These are phyloP conservation scores for Copromyces sp. DNA, from an alignment of 495 filamentous ascomycete species.

Conservation along the genomic window DNA sequence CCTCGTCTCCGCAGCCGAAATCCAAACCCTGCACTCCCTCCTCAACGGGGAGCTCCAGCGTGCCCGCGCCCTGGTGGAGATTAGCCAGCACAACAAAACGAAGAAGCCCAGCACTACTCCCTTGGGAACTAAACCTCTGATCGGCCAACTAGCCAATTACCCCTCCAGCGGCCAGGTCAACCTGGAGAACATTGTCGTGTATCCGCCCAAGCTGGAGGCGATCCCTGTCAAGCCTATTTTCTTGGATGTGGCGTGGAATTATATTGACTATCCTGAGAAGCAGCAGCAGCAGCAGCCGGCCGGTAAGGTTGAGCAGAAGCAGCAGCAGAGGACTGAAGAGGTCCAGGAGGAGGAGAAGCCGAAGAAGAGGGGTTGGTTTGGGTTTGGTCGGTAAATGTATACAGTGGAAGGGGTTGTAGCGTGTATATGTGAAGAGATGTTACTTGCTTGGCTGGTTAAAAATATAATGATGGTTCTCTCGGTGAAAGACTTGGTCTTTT, in stretches of 20 bases:
- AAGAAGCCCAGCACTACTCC: slow-evolving; percentile 13
- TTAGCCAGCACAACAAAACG: slow-evolving; percentile 48
- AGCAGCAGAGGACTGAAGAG: slow-evolving; percentile 20
- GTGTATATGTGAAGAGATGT: background rate
- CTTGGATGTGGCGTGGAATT: slow-evolving; percentile 96
- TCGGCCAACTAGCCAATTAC: slow-evolving; percentile 67
- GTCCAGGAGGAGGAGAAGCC: slow-evolving; percentile 40
- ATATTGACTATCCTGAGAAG: slow-evolving; percentile 82
- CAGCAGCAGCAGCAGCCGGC: slow-evolving; percentile 16
- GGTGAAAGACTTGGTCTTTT: too few relatives aligned
- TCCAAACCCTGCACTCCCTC: slow-evolving; percentile 44
- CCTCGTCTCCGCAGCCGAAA: slow-evolving; percentile 50
- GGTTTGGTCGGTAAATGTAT: slow-evolving; percentile 62
- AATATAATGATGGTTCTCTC: background rate
- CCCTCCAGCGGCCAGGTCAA: slow-evolving; percentile 50
- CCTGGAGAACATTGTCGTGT: slow-evolving; percentile 70
- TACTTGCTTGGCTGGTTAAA: background rate
- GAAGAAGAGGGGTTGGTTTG: slow-evolving; percentile 77
- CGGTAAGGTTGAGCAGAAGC: background rate
- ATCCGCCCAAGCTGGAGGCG: slow-evolving; percentile 71
- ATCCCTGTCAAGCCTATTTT: slow-evolving; percentile 94
- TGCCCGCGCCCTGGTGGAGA: slow-evolving; percentile 71
- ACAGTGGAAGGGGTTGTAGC: background rate
- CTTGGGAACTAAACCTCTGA: slow-evolving; percentile 37
- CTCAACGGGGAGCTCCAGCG: slow-evolving; percentile 61